A percentile compares a stretch with the other conserved stretches of the same genome.
Evolutionary conservation across 495 filamentous ascomycete genomes (phyloP).

Genomic region (Neurospora hispaniola): DNA sequence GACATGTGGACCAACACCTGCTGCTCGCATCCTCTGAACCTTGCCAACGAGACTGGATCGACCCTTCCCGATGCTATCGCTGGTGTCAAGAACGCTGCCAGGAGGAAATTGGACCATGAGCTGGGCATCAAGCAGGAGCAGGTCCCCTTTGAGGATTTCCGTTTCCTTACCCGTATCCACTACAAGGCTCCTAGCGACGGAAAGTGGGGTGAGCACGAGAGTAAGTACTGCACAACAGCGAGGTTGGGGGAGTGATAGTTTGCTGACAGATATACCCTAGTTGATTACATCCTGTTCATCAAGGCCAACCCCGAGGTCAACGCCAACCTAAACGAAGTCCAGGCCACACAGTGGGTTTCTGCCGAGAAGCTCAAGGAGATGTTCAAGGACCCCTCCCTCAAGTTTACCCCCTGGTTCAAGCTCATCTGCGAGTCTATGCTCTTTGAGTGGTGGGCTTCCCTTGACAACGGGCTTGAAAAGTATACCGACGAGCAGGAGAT

Average conservation of each 20-base stretch:
- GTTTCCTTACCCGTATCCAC: constrained; percentile 93
- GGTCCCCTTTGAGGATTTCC: constrained; percentile 85
- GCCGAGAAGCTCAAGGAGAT: constrained; percentile 71
- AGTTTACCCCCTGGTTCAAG: constrained; percentile 99
- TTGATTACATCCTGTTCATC: constrained; percentile 99
- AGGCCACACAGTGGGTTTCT: constrained; percentile 72
- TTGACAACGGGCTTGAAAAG: constrained; percentile 69
- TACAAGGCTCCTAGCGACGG: constrained; percentile 97
- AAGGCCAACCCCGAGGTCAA: constrained; percentile 79
- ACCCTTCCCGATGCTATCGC: constrained; percentile 67
- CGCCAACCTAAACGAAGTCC: constrained; percentile 78
- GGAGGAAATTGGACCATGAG: constrained; percentile 89
- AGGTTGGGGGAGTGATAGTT: not conserved
- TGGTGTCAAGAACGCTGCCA: constrained; percentile 83
- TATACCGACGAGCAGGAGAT: constrained; percentile 82
- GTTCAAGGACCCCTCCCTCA: constrained; percentile 68
- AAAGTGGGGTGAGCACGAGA: constrained; percentile 98
- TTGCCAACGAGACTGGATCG: constrained; percentile 82
- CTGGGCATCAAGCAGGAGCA: constrained; percentile 83
- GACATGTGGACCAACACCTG: constrained; percentile 99
- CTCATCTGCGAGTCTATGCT: constrained; percentile 96
- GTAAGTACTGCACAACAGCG: constrained; percentile 39
- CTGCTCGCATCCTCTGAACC: constrained; percentile 92
- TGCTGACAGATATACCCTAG: constrained; percentile 33
- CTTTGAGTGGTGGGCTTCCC: constrained; percentile 94